Evolutionary conservation across 805 yeast genomes (phyloP), one percentile per base, ranked within the genome.

Genomic region (Torulaspora gathmanii): DNA sequence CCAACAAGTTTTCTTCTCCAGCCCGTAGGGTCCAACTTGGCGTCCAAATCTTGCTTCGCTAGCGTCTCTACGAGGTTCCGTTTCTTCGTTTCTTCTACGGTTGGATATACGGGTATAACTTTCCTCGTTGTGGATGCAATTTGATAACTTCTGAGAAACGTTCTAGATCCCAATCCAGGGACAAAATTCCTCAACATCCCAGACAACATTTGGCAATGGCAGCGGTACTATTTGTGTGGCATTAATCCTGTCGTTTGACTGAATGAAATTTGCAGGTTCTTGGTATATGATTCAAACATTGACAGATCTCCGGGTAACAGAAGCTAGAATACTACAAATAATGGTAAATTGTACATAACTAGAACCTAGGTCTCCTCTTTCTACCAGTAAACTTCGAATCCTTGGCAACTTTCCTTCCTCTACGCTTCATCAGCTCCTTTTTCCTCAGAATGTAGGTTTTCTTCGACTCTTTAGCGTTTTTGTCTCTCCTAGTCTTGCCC

Each of bases 341-440:
- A 16, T 11, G 11, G 27, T 13, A 8, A 16, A 10, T 29, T 16
- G 9, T 9, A 23, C 10, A 10, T 4, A 16, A 11, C 55, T 61
- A 84, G 64, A 85, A 84, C 57, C 78, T 71, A 9, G 83, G 76
- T 54, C 78, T 73, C 70, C 95, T 75, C 69, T 77, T 79, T 70
- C 99, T 79, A 40, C 95, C 98, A 2, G 97, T 86, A 67, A 83
- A 91, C 64, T 84, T 86, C 47, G 95, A 86, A 64, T 93, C 99
- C 50, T 73, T 74, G 3, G 98, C 96, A 5, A 91, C 98, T 33
- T 70, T 67, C 63, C 85, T 85, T 36, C 99, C 99, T 61, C 98
- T 79, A 66, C 84, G 86, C 61, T 83, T 83, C 91, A 85, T 88
- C 45, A 90, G 72, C 45, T 86, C 96, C 73, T 93, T 93, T 85